Base-by-base conservation (phyloP, 2,329 filamentous ascomycete genomes). In the Colletotrichum sp. region DNA sequence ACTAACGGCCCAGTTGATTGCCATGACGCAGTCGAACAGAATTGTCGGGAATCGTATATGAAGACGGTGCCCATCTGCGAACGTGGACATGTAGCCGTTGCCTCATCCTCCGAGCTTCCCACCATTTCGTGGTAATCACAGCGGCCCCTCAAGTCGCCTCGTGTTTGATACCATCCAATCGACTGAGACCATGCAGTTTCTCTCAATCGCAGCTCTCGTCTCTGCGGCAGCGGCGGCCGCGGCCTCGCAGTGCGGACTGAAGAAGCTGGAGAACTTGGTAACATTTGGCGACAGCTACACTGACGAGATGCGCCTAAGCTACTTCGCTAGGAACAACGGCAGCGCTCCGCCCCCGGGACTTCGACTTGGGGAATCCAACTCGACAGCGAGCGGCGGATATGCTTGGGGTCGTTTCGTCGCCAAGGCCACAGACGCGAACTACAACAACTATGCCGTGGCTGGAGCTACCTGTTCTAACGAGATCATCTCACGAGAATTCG, bases 241-340 rank as follows among this genome's bases (percentile, higher is more conserved):
- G 49, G 79, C 79, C 12, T 71, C 71, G 10, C 67, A 77, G 8
- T 77, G 74, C 28, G 79, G 81, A 55, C 77, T 88, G 55, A 83
- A 84, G 36, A 86, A 87, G 49, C 92, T 95, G 81, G 88, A 91
- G 32, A 93, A 91, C 66, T 82, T 95, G 49, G 89, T 95, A 52
- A 89, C 92, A 0, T 95, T 96, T 81, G 94, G 94, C 15, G 93
- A 95, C 83, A 95, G 93, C 83, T 96, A 94, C 81, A 95, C 94
- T 1, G 95, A 96, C 81, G 93, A 95, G 80, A 91, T 89, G 15
- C 90, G 94, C 12, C 82, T 95, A 12, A 80, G 81, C 12, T 95
- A 95, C 81, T 94, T 96, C 80, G 84, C 86, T 73, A 84, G 80
- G 39, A 86, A 94, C 78, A 87, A 91, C 79, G 91, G 91, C 57